A percentile compares a stretch with the other conserved stretches of the same genome.
These are phyloP conservation scores for Pachyrhizus erosus DNA, from an alignment of 306 rosid genomes.

Conservation along the genomic window DNA sequence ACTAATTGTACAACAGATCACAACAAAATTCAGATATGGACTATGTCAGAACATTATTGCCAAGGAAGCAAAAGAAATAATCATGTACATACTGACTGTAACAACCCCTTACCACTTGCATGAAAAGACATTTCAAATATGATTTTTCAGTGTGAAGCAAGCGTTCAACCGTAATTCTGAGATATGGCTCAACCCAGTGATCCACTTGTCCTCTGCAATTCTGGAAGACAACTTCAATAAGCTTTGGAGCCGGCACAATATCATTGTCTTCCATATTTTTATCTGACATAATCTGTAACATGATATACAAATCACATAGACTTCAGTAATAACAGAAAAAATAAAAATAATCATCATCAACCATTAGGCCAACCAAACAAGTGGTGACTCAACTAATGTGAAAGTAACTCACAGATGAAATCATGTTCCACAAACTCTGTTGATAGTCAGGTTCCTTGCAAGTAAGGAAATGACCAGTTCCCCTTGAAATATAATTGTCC, in stretches of 20 bases:
- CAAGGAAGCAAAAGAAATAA: not conserved
- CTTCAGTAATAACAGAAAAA: slow-evolving; percentile 5
- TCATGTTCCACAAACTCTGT: slow-evolving; percentile 91
- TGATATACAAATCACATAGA: slow-evolving; percentile 31
- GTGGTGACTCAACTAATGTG: slow-evolving; percentile 12
- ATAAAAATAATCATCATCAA: not conserved
- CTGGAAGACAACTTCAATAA: slow-evolving; percentile 86
- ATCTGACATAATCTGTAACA: slow-evolving; percentile 74
- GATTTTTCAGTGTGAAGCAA: slow-evolving; percentile 75
- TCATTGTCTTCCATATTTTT: slow-evolving; percentile 86
- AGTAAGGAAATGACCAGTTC: slow-evolving; percentile 79
- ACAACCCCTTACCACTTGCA: slow-evolving; percentile 80
- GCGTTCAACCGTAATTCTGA: slow-evolving; percentile 78
- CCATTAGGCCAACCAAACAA: slow-evolving; percentile 23
- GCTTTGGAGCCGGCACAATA: slow-evolving; percentile 94
- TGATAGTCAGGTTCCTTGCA: slow-evolving; percentile 90
- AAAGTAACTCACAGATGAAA: slow-evolving; percentile 76
- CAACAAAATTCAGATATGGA: slow-evolving; percentile 8
- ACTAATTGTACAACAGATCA: not conserved
- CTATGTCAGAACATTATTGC: not conserved
- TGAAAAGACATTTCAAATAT: slow-evolving; percentile 84
- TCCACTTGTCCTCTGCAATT: slow-evolving; percentile 94
- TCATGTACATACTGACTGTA: not conserved
- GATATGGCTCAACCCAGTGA: slow-evolving; percentile 95
- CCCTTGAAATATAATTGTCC: slow-evolving; percentile 92